Conservation (phyloP, 1,284 basidiomycete genomes). For the Volvariella surrecta region DNA sequence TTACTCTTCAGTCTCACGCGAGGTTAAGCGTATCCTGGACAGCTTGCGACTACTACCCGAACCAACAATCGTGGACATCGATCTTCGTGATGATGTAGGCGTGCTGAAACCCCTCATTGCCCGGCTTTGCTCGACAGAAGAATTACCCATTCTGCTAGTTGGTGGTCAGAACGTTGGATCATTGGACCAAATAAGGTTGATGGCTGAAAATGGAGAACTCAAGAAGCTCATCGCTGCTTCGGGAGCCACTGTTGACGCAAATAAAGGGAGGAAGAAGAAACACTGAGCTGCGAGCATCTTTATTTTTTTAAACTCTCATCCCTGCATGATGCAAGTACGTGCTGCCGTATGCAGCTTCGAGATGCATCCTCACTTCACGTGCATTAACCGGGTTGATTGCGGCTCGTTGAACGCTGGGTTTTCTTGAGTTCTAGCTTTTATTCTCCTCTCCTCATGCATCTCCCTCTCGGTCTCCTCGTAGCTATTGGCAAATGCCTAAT, state of each 20-base stretch:
- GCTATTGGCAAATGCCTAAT: no score
- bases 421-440: no score
- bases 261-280: constrained; percentile 5
- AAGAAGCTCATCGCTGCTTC: constrained; percentile 40
- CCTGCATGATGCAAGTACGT: no score
- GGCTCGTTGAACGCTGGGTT: no score
- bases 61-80: constrained; percentile 69
- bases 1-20: constrained; percentile 56
- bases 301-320: no score
- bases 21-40: constrained; percentile 54
- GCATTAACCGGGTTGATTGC: no score
- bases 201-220: constrained; percentile 45
- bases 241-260: constrained; percentile 48
- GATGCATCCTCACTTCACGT: no score
- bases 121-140: constrained; percentile 43
- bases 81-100: constrained; percentile 47
- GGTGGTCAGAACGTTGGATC: constrained; percentile 54
- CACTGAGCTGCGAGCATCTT: background rate
- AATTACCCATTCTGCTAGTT: constrained; percentile 66
- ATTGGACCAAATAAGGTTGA: constrained; percentile 44
- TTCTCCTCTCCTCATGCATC: no score
- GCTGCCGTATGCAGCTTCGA: no score
- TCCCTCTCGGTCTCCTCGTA: no score
- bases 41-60: constrained; percentile 56
- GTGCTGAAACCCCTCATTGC: constrained; percentile 34